Evolutionary conservation across 768 basidiomycete genomes (phyloP).

Genomic region (Lactarius hengduanensis): DNA sequence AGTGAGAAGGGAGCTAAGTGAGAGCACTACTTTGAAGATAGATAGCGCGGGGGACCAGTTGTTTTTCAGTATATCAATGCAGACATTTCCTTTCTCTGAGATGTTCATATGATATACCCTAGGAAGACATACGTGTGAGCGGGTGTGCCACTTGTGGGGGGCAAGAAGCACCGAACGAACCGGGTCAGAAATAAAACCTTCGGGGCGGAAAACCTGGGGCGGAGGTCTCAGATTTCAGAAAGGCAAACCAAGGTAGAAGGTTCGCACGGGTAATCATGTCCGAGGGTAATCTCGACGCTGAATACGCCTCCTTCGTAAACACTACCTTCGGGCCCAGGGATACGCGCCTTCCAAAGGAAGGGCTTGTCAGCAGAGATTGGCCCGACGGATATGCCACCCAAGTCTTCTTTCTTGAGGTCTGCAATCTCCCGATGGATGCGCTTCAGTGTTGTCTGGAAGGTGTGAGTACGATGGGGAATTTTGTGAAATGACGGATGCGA

Average conservation of each 20-base stretch:
- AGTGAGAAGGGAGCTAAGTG: constrained; percentile 86
- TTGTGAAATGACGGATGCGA: not conserved
- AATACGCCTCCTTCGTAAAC: constrained; percentile 81
- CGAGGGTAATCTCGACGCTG: constrained; percentile 61
- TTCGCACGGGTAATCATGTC: constrained; percentile 75
- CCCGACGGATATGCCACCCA: constrained; percentile 66
- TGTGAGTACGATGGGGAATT: not conserved
- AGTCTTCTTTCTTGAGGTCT: constrained; percentile 79
- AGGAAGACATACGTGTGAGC: constrained; percentile 7
- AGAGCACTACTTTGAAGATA: constrained; percentile 92
- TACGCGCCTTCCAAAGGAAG: constrained; percentile 70
- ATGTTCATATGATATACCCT: constrained; percentile 94
- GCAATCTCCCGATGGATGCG: constrained; percentile 81
- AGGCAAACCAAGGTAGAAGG: constrained; percentile 4
- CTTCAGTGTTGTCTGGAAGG: constrained; percentile 61
- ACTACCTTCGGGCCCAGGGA: constrained; percentile 82
- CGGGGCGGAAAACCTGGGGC: constrained; percentile 70
- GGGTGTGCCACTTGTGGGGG: constrained; percentile 9
- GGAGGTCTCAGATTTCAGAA: not conserved
- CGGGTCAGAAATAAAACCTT: constrained; percentile 72
- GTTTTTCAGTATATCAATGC: constrained; percentile 89
- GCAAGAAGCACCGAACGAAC: constrained; percentile 42
- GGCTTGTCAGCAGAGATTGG: constrained; percentile 62
- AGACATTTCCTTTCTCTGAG: constrained; percentile 72
- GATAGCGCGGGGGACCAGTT: constrained; percentile 95